Evolutionary conservation across 1,284 basidiomycete species (phyloP).

Genomic region (Tilletiopsis washingtonensis): DNA sequence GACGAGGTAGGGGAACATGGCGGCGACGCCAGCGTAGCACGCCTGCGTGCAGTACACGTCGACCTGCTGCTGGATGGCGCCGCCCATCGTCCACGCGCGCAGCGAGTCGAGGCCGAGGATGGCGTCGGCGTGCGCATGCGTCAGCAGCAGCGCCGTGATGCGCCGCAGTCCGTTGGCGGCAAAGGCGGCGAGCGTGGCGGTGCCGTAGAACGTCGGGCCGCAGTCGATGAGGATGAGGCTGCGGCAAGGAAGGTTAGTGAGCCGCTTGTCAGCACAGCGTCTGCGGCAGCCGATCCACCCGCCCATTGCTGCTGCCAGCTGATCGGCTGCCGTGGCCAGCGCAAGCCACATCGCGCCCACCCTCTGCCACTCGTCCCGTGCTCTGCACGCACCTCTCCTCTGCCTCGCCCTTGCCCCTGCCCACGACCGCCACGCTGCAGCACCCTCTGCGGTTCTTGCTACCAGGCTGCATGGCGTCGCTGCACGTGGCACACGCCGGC

Average conservation of each 20-base stretch:
- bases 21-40: slow-evolving; percentile 25
- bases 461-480: slow-evolving; percentile 25
- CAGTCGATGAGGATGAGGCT: slow-evolving; percentile 37
- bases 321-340: no score
- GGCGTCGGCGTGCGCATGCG: slow-evolving; percentile 43
- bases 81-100: slow-evolving; percentile 41
- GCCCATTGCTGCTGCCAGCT: no score
- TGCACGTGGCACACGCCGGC: slow-evolving; percentile 26
- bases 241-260: no score
- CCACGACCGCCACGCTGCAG: slow-evolving; percentile 21
- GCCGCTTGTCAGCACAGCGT: no score
- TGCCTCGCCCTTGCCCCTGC: slow-evolving; percentile 5
- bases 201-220: slow-evolving; percentile 41
- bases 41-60: slow-evolving; percentile 39
- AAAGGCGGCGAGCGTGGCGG: slow-evolving; percentile 25
- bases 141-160: slow-evolving; percentile 38
- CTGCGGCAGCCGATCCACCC: no score
- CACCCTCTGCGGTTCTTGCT: slow-evolving; percentile 38
- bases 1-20: slow-evolving; percentile 39
- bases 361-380: no score
- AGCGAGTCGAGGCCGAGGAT: slow-evolving; percentile 41
- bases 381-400: no score
- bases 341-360: no score
- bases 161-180: slow-evolving; percentile 19
- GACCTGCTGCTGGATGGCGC: slow-evolving; percentile 27